Base-by-base conservation (phyloP, 306 rosid genomes). In the Cicer chorassanicum region DNA sequence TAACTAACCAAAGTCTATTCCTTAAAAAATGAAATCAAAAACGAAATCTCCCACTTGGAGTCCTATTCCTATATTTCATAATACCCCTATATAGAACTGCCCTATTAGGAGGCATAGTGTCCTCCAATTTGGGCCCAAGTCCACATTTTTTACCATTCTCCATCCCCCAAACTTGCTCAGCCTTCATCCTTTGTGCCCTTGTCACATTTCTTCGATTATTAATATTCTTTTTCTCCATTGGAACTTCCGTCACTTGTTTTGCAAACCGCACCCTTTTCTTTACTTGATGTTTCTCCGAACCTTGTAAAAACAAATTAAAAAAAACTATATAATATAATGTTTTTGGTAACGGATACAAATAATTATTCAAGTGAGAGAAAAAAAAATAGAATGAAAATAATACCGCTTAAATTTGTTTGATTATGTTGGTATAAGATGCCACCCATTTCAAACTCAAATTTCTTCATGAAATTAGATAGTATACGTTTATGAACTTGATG, bases 201-300 rank as follows among this genome's bases (percentile, higher is more conserved):
- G 2, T 76, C 53, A 7, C 38, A 14, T 80, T 62, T 59, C 65
- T 67, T 50, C 80, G 1, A 13, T 63, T 45, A 66, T 13, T 34
- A 29, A 74, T 69, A 43, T 79, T 85, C 50, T 83, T 83, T 50
- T 84, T 80, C 72, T 85, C 74, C 29, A 73, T 39, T 16, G 88
- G 72, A 44, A 84, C 66, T 36, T 86, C 89, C 38, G 44, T 60
- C 29, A 74, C 85, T 48, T 83, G 77, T n/a, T 88, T 83, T 14
- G 93, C 91, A 43, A 92, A 88, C 60, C 93, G 73, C 9, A 90
- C 98, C 73, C 70, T 87, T 87, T 88, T 92, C 78, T 90, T 92
- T 11, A 12, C n/a, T 16, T 74, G 57, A 14, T 75, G 68, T 65
- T 84, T 88, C 72, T 78, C 68, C 1, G 8, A 34, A 6, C 73